Evolutionary conservation across 1,139 yeast species (phyloP).

Genomic region (Candida freyschussii): DNA sequence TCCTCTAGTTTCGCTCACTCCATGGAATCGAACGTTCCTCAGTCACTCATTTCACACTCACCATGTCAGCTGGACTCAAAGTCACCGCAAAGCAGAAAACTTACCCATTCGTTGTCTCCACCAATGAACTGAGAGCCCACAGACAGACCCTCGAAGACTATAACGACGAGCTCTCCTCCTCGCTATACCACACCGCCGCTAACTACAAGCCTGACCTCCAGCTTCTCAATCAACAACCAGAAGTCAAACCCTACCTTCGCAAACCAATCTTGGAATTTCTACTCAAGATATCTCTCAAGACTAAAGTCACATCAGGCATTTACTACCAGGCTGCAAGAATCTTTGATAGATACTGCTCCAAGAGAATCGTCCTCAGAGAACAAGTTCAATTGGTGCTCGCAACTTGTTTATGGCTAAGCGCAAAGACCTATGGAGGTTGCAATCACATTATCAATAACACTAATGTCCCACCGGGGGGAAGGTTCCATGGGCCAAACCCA

Average conservation of each 20-base stretch:
- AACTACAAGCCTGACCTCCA: slow-evolving; percentile 46
- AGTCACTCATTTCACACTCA: slow-evolving; percentile 2
- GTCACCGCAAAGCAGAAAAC: slow-evolving; percentile 35
- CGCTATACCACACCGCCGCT: slow-evolving; percentile 35
- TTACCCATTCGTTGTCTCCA: slow-evolving; percentile 48
- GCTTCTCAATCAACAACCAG: slow-evolving; percentile 60
- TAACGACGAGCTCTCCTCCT: slow-evolving; percentile 43
- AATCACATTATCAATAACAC: slow-evolving; percentile 57
- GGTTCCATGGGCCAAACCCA: slow-evolving; percentile 61
- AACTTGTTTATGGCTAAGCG: slow-evolving; percentile 63
- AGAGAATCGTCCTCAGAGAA: slow-evolving; percentile 54
- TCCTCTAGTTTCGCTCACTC: too few relatives aligned
- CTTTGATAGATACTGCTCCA: slow-evolving; percentile 64
- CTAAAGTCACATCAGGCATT: slow-evolving; percentile 57
- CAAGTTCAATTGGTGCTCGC: slow-evolving; percentile 61
- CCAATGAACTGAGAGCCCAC: slow-evolving; percentile 47
- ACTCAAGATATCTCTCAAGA: slow-evolving; percentile 51
- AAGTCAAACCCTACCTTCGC: slow-evolving; percentile 46
- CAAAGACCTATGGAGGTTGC: slow-evolving; percentile 65
- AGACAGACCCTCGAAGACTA: slow-evolving; percentile 46
- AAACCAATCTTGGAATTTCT: slow-evolving; percentile 52
- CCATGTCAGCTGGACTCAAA: slow-evolving; percentile 28
- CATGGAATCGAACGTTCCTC: slow-evolving; percentile 1
- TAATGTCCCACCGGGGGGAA: slow-evolving; percentile 48
- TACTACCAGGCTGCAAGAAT: slow-evolving; percentile 53